Conservation (phyloP, 78 protist species). For the Dictyostelium firmibasis region DNA sequence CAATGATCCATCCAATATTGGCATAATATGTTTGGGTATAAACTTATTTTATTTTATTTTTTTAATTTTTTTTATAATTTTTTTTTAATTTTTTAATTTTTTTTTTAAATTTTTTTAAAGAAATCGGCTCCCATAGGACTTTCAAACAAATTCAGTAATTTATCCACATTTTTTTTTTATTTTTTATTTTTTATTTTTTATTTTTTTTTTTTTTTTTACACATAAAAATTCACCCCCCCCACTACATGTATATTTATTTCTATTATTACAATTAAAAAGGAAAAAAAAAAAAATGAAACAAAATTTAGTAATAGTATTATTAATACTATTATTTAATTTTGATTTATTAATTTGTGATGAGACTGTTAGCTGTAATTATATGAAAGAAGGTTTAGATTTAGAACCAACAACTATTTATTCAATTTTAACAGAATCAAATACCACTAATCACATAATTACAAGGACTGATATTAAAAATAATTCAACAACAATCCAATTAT, state of each 20-base stretch:
- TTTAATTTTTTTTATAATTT: no score
- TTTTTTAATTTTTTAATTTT: no score
- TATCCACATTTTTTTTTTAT: background rate
- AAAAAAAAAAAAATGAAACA: background rate
- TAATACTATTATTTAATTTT: background rate
- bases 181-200: no score
- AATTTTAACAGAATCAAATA: background rate
- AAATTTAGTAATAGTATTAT: background rate
- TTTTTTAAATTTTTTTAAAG: no score
- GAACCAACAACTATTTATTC: background rate
- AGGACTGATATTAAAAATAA: background rate
- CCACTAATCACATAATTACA: background rate
- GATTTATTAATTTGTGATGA: background rate
- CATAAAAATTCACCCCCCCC: no score
- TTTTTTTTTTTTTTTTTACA: no score
- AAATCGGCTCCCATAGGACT: no score
- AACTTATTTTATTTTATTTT: no score
- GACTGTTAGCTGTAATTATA: background rate
- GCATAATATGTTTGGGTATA: no score
- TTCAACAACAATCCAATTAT: background rate
- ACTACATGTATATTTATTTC: no score
- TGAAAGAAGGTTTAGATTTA: background rate
- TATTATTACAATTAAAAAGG: background rate
- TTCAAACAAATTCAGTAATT: no score
- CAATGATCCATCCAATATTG: no score